These are phyloP conservation scores for Talaromyces piceae DNA, from an alignment of 2,329 filamentous ascomycete genomes.

Conservation along the genomic window DNA sequence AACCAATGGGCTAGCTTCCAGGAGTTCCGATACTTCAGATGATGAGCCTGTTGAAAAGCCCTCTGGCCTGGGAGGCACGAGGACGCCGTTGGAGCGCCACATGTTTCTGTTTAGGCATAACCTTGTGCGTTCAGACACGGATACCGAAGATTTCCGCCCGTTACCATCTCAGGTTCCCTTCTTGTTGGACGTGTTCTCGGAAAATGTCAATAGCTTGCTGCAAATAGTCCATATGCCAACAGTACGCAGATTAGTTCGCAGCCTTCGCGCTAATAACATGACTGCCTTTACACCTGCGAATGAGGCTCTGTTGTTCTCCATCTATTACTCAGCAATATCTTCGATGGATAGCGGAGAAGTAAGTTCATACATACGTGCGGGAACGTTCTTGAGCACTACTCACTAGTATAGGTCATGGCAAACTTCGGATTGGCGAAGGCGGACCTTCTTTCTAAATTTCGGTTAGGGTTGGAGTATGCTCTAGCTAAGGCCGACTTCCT, in stretches of 20 bases:
- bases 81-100: background rate
- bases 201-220: constrained; percentile 43
- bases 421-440: background rate
- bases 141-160: constrained; percentile 41
- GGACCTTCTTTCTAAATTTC: background rate
- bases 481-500: constrained; percentile 35
- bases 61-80: background rate
- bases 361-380: background rate
- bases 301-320: constrained; percentile 50
- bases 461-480: background rate
- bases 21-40: background rate
- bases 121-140: background rate
- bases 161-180: constrained; percentile 51
- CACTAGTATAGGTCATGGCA: background rate
- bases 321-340: constrained; percentile 50
- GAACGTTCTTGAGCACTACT: background rate
- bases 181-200: constrained; percentile 43
- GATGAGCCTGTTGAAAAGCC: background rate
- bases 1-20: background rate
- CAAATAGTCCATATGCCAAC: constrained; percentile 26
- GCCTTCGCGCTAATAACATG: constrained; percentile 26
- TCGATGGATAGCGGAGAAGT: constrained; percentile 54
- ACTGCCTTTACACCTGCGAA: constrained; percentile 34
- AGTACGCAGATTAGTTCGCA: constrained; percentile 22
- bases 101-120: background rate